Percentiles rank a stretch among this genome's conserved stretches.
Evolutionary conservation across 768 basidiomycete genomes (phyloP).

Genomic region (Lyophyllum semitale): DNA sequence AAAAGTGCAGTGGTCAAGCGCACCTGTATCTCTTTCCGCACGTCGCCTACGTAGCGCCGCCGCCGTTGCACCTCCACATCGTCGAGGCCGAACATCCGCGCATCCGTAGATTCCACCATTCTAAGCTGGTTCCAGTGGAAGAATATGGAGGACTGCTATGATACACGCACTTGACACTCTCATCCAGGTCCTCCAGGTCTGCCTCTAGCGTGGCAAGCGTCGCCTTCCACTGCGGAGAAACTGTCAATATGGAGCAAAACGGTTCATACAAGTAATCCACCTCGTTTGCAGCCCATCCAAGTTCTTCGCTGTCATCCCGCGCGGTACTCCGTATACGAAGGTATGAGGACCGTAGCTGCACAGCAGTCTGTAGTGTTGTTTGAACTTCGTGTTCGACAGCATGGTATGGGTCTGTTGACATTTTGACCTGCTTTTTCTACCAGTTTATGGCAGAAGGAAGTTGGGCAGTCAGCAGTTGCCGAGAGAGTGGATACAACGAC

Average conservation of each 20-base stretch:
- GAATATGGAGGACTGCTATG: background rate
- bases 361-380: slow-evolving; percentile 67
- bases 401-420: slow-evolving; percentile 86
- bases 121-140: slow-evolving; percentile 36
- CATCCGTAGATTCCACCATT: slow-evolving; percentile 85
- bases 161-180: slow-evolving; percentile 76
- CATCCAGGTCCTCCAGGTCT: slow-evolving; percentile 91
- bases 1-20: slow-evolving; percentile 21
- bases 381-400: slow-evolving; percentile 85
- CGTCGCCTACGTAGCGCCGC: slow-evolving; percentile 73
- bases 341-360: slow-evolving; percentile 74
- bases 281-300: slow-evolving; percentile 79
- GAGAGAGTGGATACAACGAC: no score
- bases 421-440: slow-evolving; percentile 19
- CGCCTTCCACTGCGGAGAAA: slow-evolving; percentile 59
- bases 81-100: slow-evolving; percentile 81
- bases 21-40: slow-evolving; percentile 81
- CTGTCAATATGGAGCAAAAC: background rate
- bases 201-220: slow-evolving; percentile 79
- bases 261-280: slow-evolving; percentile 41
- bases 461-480: background rate
- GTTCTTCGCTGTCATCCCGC: slow-evolving; percentile 73
- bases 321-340: slow-evolving; percentile 78
- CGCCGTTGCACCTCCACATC: slow-evolving; percentile 76
- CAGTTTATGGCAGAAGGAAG: no score